These are phyloP conservation scores for Thecamonas trahens DNA, from an alignment of 78 protist genomes.

Conservation along the genomic window DNA sequence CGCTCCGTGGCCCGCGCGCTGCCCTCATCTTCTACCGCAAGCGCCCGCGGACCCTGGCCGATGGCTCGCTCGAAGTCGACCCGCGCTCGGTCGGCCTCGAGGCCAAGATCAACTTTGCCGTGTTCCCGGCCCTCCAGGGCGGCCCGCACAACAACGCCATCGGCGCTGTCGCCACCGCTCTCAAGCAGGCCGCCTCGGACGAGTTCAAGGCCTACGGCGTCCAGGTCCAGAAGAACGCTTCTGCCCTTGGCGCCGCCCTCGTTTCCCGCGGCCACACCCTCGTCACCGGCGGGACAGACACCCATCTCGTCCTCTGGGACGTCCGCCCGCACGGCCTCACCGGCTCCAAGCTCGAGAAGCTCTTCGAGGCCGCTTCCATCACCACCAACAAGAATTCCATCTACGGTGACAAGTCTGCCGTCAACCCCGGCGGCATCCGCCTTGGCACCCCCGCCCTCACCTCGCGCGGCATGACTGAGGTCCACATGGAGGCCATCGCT, in stretches of 20 bases:
- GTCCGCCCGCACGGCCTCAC: constrained; percentile 78
- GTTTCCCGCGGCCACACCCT: constrained; percentile 68
- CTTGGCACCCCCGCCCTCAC: constrained; percentile 95
- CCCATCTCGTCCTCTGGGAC: constrained; percentile 94
- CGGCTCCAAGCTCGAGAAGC: constrained; percentile 88
- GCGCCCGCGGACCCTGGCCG: not conserved
- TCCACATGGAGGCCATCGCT: constrained; percentile 81
- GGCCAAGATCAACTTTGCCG: constrained; percentile 76
- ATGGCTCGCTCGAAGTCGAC: too few relatives aligned
- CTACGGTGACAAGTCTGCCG: constrained; percentile 85
- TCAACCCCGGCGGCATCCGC: constrained; percentile 94
- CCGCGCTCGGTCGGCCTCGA: too few relatives aligned
- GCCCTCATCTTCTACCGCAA: constrained; percentile 77
- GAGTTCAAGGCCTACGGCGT: constrained; percentile 80
- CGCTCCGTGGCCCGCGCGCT: constrained; percentile 75
- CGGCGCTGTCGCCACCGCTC: constrained; percentile 90
- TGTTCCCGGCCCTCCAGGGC: constrained; percentile 95
- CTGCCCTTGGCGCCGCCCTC: constrained; percentile 69
- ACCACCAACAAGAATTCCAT: constrained; percentile 96
- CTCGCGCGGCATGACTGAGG: constrained; percentile 81
- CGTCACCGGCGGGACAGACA: constrained; percentile 95
- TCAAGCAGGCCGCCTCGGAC: constrained; percentile 73
- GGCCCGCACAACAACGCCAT: constrained; percentile 98
- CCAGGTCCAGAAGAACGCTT: constrained; percentile 73
- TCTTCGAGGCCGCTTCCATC: constrained; percentile 78